Percentiles rank a stretch among this genome's conserved stretches.
These are phyloP conservation scores for Ganoderma lucidum DNA, from an alignment of 1,284 basidiomycete genomes.

Conservation along the genomic window DNA sequence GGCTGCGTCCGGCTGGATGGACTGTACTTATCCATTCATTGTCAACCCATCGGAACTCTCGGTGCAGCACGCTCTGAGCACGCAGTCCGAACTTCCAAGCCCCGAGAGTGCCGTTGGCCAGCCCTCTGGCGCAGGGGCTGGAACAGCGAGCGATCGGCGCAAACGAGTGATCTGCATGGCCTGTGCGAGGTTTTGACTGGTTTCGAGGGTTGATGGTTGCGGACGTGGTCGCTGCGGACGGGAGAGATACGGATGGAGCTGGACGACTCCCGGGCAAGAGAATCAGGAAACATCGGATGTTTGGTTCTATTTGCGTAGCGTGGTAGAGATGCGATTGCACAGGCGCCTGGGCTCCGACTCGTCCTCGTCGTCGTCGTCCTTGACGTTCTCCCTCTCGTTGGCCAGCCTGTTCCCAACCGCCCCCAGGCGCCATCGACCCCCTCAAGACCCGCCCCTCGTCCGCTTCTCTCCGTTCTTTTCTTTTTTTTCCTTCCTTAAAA, in stretches of 20 bases:
- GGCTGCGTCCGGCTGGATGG: slow-evolving; percentile 3
- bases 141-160: background rate
- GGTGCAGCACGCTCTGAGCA: background rate
- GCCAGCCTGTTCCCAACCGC: slow-evolving; percentile 30
- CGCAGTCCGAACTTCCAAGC: background rate
- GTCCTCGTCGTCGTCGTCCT: slow-evolving; percentile 34
- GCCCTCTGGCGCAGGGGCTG: background rate
- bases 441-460: slow-evolving; percentile 20
- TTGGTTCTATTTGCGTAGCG: slow-evolving; percentile 26
- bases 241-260: background rate
- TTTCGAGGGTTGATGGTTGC: slow-evolving; percentile 7
- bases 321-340: slow-evolving; percentile 17
- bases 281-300: slow-evolving; percentile 28
- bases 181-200: background rate
- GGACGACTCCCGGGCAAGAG: slow-evolving; percentile 4
- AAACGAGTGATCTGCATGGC: slow-evolving; percentile 10
- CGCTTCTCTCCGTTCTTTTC: slow-evolving; percentile 32
- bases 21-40: background rate
- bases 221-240: slow-evolving; percentile 9
- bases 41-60: background rate
- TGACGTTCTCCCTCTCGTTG: slow-evolving; percentile 41
- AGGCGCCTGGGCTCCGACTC: slow-evolving; percentile 17
- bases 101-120: background rate
- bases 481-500: slow-evolving; percentile 36
- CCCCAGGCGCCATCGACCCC: slow-evolving; percentile 33